Evolutionary conservation across 129 eudicot genomes (phyloP).

Genomic region (Artemisia argyi): DNA sequence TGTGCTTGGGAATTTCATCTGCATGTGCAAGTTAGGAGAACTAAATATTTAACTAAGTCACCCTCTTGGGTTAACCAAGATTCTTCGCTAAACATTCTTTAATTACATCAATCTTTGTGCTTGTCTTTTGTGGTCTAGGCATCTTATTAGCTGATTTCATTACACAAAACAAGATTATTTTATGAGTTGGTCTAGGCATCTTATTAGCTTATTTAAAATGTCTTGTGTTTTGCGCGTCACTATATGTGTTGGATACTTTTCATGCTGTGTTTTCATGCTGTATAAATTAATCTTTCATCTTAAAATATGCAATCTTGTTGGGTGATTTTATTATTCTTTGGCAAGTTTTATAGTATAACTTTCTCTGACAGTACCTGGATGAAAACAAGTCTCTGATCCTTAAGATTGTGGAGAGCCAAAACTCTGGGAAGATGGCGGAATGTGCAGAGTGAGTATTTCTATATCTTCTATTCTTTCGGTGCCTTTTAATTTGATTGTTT

Average conservation of each 20-base stretch:
- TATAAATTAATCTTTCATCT: neutral
- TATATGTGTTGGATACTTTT: slow-evolving; percentile 20
- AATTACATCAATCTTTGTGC: slow-evolving; percentile 28
- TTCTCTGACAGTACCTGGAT: slow-evolving; percentile 68
- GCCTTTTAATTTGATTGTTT: neutral
- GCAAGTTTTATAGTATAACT: slow-evolving; percentile 1
- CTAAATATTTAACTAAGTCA: slow-evolving; percentile 15
- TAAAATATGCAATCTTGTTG: slow-evolving; percentile 4
- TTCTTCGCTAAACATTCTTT: slow-evolving; percentile 22
- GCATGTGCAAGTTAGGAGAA: slow-evolving; percentile 30
- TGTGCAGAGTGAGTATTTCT: slow-evolving; percentile 85
- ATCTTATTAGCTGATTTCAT: slow-evolving; percentile 31
- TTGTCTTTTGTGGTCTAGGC: slow-evolving; percentile 45
- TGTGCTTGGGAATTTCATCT: slow-evolving; percentile 20
- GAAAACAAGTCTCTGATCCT: slow-evolving; percentile 95
- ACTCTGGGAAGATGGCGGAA: slow-evolving; percentile 89
- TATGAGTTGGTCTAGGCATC: slow-evolving; percentile 6
- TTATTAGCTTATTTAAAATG: neutral
- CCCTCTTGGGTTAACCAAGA: slow-evolving; percentile 24
- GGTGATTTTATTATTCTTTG: neutral
- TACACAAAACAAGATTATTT: slow-evolving; percentile 31
- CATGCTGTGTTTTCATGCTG: slow-evolving; percentile 5
- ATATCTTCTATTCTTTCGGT: neutral
- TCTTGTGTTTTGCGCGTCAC: slow-evolving; percentile 12
- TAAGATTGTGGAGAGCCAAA: slow-evolving; percentile 97